Base-by-base conservation (phyloP, 495 filamentous ascomycete species). In the Aspergillus saccharolyticus region DNA sequence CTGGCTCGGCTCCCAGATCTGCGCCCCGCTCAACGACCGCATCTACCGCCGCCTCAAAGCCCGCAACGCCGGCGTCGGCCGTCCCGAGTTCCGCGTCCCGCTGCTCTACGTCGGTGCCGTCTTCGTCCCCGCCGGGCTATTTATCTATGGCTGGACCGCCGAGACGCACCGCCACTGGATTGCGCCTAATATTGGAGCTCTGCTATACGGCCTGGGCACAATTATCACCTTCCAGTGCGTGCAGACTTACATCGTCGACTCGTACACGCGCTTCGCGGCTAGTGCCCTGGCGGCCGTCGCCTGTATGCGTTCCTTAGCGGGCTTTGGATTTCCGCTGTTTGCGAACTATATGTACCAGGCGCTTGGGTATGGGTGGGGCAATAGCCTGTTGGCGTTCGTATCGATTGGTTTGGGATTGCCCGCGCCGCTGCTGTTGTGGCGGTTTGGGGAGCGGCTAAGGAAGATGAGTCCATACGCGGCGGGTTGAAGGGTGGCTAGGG, bases 321-420 rank as follows among this genome's bases (percentile, higher is more conserved):
- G 89, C 1, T 91, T 91, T 63, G 81, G 77, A 15, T 92, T 94
- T 57, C 89, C 89, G 20, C 74, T 94, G 4, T 92, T 92, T 59
- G 86, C 87, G 4, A 86, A 84, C 2, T 75, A 72, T 28, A 74
- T 90, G 79, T 91, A 81, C 57, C 49, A 71, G 7, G 65, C 68
- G n/a, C 58, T 86, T 54, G 63, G 78, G 46, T 86, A 80, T 68
- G 84, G 84, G 9, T 87, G 83, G 83, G 83, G 83, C n/a, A 85
- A 85, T 70, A 84, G 80, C 62, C 44, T 85, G 47, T 56, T 87
- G 42, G 84, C 72, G 0, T 84, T 85, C 54, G 52, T 83, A 12
- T 73, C 74, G 7, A 59, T 87, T 52, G 78, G 30, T 1, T 64
- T 88, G 52, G 83, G 85, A 0, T 53, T 85, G 44, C 82, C 83